A percentile compares a stretch with the other conserved stretches of the same genome.
Evolutionary conservation across 352 stramenopile species (phyloP).

Genomic region (Globisporangium abappressorium): DNA sequence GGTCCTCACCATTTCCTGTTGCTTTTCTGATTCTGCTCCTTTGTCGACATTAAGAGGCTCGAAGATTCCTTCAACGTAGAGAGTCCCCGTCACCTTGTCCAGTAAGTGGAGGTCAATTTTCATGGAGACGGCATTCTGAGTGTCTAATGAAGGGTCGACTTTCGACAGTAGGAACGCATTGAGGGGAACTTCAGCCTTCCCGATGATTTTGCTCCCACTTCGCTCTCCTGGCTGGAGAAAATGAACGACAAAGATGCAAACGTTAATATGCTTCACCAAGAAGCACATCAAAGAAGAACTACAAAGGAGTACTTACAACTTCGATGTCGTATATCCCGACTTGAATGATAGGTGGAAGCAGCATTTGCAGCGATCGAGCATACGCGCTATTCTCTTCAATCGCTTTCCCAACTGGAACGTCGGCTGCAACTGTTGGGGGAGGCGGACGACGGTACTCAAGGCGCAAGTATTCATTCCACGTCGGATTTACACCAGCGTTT

Average conservation of each 20-base stretch:
- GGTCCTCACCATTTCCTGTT: background rate
- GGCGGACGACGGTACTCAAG: conserved; percentile 38
- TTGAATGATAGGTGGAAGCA: conserved; percentile 37
- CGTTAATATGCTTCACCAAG: background rate
- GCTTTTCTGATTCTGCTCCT: background rate
- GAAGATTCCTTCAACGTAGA: conserved; percentile 41
- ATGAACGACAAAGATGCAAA: background rate
- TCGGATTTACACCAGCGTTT: conserved; percentile 32
- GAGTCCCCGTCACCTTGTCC: conserved; percentile 30
- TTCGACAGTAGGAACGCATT: conserved; percentile 29
- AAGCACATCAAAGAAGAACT: background rate
- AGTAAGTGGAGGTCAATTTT: conserved; percentile 29
- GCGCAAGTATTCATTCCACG: conserved; percentile 51
- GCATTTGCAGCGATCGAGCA: conserved; percentile 3
- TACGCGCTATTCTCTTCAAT: conserved; percentile 2
- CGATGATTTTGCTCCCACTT: conserved; percentile 30
- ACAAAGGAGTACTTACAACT: conserved; percentile 34
- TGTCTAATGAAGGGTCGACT: background rate
- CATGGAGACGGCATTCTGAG: conserved; percentile 22
- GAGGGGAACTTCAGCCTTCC: conserved; percentile 39
- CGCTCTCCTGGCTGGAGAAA: conserved; percentile 38
- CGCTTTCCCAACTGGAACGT: conserved; percentile 6
- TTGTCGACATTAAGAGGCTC: conserved; percentile 28
- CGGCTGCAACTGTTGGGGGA: background rate
- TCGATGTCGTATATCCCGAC: conserved; percentile 50